Evolutionary conservation across 2,329 filamentous ascomycete genomes (phyloP).

Genomic region (Talaromyces sp.): DNA sequence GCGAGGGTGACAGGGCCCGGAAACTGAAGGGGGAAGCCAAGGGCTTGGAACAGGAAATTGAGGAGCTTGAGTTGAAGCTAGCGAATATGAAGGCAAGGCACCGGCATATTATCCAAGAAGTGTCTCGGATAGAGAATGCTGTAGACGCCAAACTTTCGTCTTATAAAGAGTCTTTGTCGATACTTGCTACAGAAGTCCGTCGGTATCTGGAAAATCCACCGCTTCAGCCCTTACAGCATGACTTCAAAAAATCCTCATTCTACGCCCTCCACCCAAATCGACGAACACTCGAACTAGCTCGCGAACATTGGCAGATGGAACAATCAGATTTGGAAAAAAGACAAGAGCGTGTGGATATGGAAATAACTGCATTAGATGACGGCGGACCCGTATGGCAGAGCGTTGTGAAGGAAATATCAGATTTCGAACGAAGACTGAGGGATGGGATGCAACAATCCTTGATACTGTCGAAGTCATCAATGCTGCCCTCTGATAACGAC

Average conservation of each 20-base stretch:
- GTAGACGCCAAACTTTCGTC: conserved; percentile 58
- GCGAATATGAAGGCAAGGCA: conserved; percentile 55
- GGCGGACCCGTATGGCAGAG: conserved; percentile 58
- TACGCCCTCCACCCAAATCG: conserved; percentile 53
- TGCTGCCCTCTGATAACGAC: conserved; percentile 17
- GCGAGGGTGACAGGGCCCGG: conserved; percentile 43
- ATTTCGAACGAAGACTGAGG: conserved; percentile 46
- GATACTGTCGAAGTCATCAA: conserved; percentile 22
- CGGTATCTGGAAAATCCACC: conserved; percentile 51
- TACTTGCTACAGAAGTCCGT: conserved; percentile 54
- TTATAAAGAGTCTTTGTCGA: conserved; percentile 54
- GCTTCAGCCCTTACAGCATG: conserved; percentile 35
- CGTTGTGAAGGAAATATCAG: conserved; percentile 49
- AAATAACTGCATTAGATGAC: conserved; percentile 57
- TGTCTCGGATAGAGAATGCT: conserved; percentile 54
- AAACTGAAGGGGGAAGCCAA: conserved; percentile 50
- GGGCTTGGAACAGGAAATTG: conserved; percentile 54
- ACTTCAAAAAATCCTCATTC: conserved; percentile 39
- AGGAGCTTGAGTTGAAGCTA: conserved; percentile 54
- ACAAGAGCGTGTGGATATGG: conserved; percentile 48
- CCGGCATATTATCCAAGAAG: conserved; percentile 50
- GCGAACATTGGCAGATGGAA: conserved; percentile 55
- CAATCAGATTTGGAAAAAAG: conserved; percentile 43
- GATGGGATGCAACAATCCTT: conserved; percentile 31
- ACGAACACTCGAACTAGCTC: conserved; percentile 58